Base-by-base conservation (phyloP, 805 yeast species). In the Candida silvicultrix region DNA sequence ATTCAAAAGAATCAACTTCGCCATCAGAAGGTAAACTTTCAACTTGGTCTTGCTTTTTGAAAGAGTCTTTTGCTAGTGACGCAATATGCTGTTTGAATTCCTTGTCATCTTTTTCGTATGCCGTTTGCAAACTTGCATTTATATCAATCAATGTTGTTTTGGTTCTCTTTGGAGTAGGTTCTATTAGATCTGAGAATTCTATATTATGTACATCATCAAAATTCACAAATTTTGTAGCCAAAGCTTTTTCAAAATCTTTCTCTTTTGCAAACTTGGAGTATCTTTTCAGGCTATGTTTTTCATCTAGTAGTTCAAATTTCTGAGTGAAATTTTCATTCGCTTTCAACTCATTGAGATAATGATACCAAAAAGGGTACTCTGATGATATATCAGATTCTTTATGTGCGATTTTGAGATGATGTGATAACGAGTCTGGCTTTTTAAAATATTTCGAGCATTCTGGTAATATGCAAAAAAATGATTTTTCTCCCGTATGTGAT, bases 401-500 rank as follows among this genome's bases (percentile, higher is more conserved):
- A 58, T 84, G 90, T 1, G 74, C 80, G 0, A 80, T 72, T 38
- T 78, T 71, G 47, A 83, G 68, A 61, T 85, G 92, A 51, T 78
- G 76, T 18, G 81, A 74, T 49, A 85, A 68, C 1, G 83, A 85
- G 50, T 80, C 85, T 1, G 81, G 68, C 45, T 84, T 61, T 0
- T 79, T 73, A 56, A 81, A 83, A 40, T 73, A 72, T 49, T 76
- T 71, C 43, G 73, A 74, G 60, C 92, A 85, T 51, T 81, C 86
- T 2, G 86, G 86, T 14, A 82, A 66, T 1, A 76, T 70, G 59
- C 92, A 85, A 53, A 69, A 75, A 52, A 75, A 81, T 32, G 87
- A 87, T 54, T 73, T 73, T 54, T 83, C 85, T 1, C 84, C 81
- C 0, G 85, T 78, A 59, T 85, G 92, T 1, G 78, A 70, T 45